A percentile compares a stretch with the other conserved stretches of the same genome.
phyloP scores from a whole-genome alignment of 202 grass and related monocot genomes.

The Carex sylvatica region DNA sequence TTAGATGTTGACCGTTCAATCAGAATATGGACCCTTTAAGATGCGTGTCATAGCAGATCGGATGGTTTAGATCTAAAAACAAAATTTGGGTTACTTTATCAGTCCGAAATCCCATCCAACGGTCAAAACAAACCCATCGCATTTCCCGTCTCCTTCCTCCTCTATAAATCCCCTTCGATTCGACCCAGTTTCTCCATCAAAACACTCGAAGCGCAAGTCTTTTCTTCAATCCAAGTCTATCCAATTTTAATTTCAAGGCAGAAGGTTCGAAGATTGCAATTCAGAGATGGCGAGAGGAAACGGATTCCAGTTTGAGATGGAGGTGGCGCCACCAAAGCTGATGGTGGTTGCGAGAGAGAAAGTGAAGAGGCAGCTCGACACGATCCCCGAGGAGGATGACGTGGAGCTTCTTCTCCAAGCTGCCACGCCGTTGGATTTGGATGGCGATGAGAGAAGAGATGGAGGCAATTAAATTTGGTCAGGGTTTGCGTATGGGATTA shows the following conservation, averaged over 20 bases:
- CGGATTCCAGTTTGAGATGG: constrained; percentile 8
- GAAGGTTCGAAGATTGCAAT: background rate
- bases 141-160: background rate
- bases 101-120: background rate
- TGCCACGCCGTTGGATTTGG: background rate
- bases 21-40: too few relatives aligned
- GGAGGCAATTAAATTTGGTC: background rate
- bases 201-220: background rate
- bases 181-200: constrained; percentile 4
- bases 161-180: constrained; percentile 21
- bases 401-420: background rate
- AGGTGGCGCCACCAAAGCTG: constrained; percentile 13
- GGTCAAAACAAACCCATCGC: background rate
- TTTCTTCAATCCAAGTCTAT: background rate
- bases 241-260: background rate
- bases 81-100: too few relatives aligned
- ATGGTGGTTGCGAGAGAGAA: constrained; percentile 20
- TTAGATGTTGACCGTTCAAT: too few relatives aligned
- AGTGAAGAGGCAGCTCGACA: constrained; percentile 15
- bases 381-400: constrained; percentile 18
- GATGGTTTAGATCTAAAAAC: too few relatives aligned
- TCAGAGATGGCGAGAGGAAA: constrained; percentile 9
- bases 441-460: constrained; percentile 3
- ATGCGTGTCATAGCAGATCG: too few relatives aligned
- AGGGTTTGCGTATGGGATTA: background rate